Percentiles rank a stretch among this genome's conserved stretches.
These are phyloP conservation scores for Amanita subjunquillea DNA, from an alignment of 768 basidiomycete species.

Conservation along the genomic window DNA sequence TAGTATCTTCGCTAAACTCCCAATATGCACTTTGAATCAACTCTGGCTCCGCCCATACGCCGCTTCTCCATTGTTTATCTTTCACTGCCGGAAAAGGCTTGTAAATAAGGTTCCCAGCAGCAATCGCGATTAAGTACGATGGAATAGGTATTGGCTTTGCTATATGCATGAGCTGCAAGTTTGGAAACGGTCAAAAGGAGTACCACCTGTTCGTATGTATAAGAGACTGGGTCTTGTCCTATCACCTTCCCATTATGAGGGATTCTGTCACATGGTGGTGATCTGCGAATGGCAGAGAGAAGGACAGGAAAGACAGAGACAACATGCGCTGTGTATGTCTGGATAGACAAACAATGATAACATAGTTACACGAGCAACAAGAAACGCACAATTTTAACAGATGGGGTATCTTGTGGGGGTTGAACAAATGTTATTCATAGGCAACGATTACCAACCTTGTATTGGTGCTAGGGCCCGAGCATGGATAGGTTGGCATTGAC, in stretches of 20 bases:
- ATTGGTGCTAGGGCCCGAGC: constrained; percentile 70
- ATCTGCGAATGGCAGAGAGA: constrained; percentile 72
- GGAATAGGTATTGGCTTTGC: constrained; percentile 75
- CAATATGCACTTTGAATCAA: constrained; percentile 66
- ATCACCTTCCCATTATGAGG: constrained; percentile 65
- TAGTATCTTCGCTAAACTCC: constrained; percentile 87
- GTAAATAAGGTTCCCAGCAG: constrained; percentile 75
- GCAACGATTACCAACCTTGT: constrained; percentile 40
- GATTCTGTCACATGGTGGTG: constrained; percentile 62
- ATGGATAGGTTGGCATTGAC: constrained; percentile 90
- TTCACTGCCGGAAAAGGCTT: constrained; percentile 46
- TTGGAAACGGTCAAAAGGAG: neutral
- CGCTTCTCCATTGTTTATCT: constrained; percentile 69
- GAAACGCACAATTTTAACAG: constrained; percentile 64
- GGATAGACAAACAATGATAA: neutral
- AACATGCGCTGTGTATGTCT: constrained; percentile 84
- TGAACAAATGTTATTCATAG: neutral
- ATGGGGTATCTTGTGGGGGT: constrained; percentile 57
- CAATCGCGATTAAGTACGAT: constrained; percentile 88
- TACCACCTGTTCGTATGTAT: constrained; percentile 65
- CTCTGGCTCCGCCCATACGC: constrained; percentile 89
- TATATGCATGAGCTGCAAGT: neutral
- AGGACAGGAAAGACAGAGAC: constrained; percentile 75
- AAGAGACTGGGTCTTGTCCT: constrained; percentile 65
- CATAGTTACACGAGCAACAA: neutral